Evolutionary conservation across 306 rosid genomes (phyloP).

Genomic region (Sphenostylis stenocarpa): DNA sequence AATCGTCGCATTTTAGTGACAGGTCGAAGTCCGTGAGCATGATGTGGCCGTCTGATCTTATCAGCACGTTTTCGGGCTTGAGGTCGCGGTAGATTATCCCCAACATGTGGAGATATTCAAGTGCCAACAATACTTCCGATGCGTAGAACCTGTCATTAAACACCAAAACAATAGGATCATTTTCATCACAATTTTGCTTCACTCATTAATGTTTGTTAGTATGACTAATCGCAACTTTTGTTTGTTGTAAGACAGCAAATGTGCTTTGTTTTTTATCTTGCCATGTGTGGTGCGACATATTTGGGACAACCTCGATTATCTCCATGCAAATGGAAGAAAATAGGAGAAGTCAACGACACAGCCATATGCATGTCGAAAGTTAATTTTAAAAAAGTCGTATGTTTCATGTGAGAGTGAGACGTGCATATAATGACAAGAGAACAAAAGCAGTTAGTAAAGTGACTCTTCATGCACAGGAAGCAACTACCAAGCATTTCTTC

Average conservation of each 20-base stretch:
- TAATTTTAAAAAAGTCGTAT: not conserved
- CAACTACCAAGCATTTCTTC: not conserved
- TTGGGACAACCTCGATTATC: not conserved
- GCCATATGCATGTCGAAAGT: not conserved
- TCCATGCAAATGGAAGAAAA: not conserved
- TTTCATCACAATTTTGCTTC: too few species aligned
- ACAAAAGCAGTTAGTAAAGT: not conserved
- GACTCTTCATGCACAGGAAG: not conserved
- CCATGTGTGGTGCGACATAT: not conserved
- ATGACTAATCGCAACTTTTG: not conserved
- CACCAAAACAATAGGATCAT: not conserved
- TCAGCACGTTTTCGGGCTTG: not conserved
- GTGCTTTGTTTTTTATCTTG: not conserved
- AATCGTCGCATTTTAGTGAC: not conserved
- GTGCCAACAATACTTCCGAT: not conserved
- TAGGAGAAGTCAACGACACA: not conserved
- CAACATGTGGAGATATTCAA: not conserved
- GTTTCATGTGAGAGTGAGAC: not conserved
- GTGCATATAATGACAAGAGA: not conserved
- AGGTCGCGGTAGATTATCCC: constrained; percentile 2
- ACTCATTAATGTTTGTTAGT: not conserved
- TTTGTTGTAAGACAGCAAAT: not conserved
- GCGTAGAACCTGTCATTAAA: not conserved
- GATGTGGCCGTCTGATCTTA: not conserved
- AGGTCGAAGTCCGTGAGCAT: not conserved